Evolutionary conservation across 2,329 filamentous ascomycete species (phyloP), one percentile per base, ranked within the genome.

Genomic region (Claviceps humidiphila): DNA sequence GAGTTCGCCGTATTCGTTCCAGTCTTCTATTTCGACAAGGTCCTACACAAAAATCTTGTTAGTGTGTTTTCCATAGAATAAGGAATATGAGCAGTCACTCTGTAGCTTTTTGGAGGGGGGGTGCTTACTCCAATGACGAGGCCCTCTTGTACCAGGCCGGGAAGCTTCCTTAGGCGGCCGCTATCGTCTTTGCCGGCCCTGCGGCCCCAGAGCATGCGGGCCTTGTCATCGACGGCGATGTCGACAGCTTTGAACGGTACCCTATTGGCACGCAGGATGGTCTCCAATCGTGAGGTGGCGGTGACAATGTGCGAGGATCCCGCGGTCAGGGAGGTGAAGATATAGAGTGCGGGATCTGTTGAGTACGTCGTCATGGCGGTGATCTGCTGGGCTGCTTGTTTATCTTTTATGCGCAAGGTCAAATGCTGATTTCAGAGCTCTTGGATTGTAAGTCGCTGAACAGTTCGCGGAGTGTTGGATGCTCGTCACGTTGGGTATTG

Each of bases 1-100:
- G 56, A 98, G 79, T 71, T 97, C 91, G 69, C 89, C 89, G 69
- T 94, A 96, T 68, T 98, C 93, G 73, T 98, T 98, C 93, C 91
- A 97, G 66, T 98, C 93, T 70, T 98, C 93, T 57, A 97, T 82
- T 68, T 97, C 85, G 57, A 91, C 85, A 49, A 96, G 77, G 66
- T 96, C 93, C 90, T 96, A 55, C 4, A 51, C 41, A 17, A 4
- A 8, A 11, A 7, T 30, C 3, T 7, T 46, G 24, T 46, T 6
- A 30, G 43, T 22, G 42, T 7, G 24, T 16, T 8, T 16, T 13
- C 22, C 6, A 38, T 22, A 43, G 3, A 26, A 2, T 24, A 24
- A 43, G 14, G 5, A 43, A 22, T 11, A 16, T 5, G 41, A 22
- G 17, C 41, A 22, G 13, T 43, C 22, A 22, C 41, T 43, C 22